A percentile compares a stretch with the other conserved stretches of the same genome.
phyloP scores from a whole-genome alignment of 257 asterid genomes.

The Lithospermum erythrorhizon region DNA sequence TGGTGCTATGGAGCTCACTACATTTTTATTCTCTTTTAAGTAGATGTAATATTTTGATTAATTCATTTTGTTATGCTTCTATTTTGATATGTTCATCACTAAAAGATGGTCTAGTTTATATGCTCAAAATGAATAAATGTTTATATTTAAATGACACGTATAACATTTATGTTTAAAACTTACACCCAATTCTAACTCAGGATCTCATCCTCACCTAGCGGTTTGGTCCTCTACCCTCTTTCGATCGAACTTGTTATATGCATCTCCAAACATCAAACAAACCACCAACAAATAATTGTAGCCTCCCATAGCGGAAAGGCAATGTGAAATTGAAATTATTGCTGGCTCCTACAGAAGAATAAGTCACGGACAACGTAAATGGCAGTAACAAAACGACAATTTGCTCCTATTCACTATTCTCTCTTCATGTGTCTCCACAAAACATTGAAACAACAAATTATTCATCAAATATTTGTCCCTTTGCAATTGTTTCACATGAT shows the following conservation, averaged over 20 bases:
- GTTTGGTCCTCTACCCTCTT: neutral
- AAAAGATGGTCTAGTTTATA: no score
- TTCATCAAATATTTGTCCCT: slow-evolving; percentile 51
- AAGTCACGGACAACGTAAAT: slow-evolving; percentile 27
- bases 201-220: neutral
- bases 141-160: no score
- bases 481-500: slow-evolving; percentile 25
- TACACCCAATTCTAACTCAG: no score
- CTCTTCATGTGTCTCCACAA: slow-evolving; percentile 38
- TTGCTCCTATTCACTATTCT: slow-evolving; percentile 37
- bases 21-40: no score
- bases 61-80: no score
- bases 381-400: slow-evolving; percentile 39
- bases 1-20: no score
- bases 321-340: neutral
- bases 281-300: neutral
- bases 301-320: neutral
- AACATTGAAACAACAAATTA: slow-evolving; percentile 11
- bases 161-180: no score
- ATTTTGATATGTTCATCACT: no score
- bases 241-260: neutral
- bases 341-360: slow-evolving; percentile 19
- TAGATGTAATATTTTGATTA: no score
- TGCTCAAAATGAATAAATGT: no score
- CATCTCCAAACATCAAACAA: neutral